Evolutionary conservation across 2,329 filamentous ascomycete species (phyloP).

Genomic region (Lachnellula hyalina): DNA sequence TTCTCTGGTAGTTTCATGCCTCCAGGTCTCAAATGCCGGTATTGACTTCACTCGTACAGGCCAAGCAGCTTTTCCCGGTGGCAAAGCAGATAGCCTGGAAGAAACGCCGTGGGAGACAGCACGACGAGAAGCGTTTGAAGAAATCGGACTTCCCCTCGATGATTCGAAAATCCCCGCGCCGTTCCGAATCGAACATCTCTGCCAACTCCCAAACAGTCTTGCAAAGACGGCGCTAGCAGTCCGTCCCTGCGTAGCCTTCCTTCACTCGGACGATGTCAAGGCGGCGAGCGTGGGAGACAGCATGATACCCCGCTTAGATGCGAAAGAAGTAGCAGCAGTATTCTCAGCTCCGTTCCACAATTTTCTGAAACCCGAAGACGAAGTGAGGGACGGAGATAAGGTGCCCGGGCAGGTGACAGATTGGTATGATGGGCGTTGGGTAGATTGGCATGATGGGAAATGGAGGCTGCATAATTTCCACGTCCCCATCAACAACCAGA

Average conservation of each 20-base stretch:
- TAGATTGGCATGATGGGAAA: conserved; percentile 67
- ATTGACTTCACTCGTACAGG: conserved; percentile 15
- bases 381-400: conserved; percentile 36
- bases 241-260: conserved; percentile 70
- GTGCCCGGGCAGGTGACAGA: conserved; percentile 30
- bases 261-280: conserved; percentile 52
- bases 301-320: conserved; percentile 76
- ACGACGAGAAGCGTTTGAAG: conserved; percentile 83
- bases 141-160: conserved; percentile 79
- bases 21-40: background rate
- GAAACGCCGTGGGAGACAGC: conserved; percentile 74
- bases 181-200: conserved; percentile 83
- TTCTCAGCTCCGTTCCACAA: conserved; percentile 86
- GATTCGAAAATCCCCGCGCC: conserved; percentile 65
- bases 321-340: conserved; percentile 86
- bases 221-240: conserved; percentile 70
- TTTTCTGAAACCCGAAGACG: conserved; percentile 62
- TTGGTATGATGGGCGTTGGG: conserved; percentile 87
- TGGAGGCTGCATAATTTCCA: conserved; percentile 92
- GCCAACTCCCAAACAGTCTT: conserved; percentile 71
- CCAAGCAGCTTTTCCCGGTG: conserved; percentile 81
- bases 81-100: conserved; percentile 55
- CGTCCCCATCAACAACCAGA: conserved; percentile 71
- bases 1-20: conserved; percentile 57
- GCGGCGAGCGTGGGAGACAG: conserved; percentile 56